These are phyloP conservation scores for Isochrysis galbana DNA, from an alignment of 78 protist genomes.

Conservation along the genomic window DNA sequence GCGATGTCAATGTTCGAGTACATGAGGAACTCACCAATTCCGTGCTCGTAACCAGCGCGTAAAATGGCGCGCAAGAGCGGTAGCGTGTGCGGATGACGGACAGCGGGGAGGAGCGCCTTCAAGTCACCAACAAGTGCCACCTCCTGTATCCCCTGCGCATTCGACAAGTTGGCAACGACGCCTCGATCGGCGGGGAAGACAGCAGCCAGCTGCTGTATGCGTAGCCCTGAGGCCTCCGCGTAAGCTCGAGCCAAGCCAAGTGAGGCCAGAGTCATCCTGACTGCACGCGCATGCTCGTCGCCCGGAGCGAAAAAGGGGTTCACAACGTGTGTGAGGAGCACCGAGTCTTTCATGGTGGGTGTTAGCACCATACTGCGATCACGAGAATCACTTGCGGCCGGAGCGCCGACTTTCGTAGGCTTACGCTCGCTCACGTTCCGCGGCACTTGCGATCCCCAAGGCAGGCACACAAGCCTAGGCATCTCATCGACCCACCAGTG, in stretches of 20 bases:
- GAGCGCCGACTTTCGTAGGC: no score
- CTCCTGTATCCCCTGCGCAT: no score
- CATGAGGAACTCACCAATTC: not conserved
- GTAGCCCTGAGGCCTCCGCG: not conserved
- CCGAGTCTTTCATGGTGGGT: no score
- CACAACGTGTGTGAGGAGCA: constrained; percentile 1
- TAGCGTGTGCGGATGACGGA: not conserved
- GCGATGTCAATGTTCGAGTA: constrained; percentile 21
- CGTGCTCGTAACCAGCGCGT: not conserved
- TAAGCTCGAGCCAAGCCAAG: not conserved
- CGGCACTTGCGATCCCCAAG: no score
- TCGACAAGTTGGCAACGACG: not conserved
- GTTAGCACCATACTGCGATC: no score
- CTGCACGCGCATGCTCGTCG: not conserved
- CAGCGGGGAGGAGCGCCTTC: no score
- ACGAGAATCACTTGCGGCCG: no score
- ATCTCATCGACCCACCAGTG: no score
- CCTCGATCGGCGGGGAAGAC: not conserved
- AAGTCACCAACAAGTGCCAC: no score
- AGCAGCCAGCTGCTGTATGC: not conserved
- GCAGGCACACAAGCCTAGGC: no score
- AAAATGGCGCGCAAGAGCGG: not conserved
- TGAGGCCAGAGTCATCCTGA: not conserved
- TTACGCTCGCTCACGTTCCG: no score
- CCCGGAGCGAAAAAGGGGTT: not conserved